Evolutionary conservation across 1,284 basidiomycete species (phyloP).

Genomic region (Phellinidium pouzarii): DNA sequence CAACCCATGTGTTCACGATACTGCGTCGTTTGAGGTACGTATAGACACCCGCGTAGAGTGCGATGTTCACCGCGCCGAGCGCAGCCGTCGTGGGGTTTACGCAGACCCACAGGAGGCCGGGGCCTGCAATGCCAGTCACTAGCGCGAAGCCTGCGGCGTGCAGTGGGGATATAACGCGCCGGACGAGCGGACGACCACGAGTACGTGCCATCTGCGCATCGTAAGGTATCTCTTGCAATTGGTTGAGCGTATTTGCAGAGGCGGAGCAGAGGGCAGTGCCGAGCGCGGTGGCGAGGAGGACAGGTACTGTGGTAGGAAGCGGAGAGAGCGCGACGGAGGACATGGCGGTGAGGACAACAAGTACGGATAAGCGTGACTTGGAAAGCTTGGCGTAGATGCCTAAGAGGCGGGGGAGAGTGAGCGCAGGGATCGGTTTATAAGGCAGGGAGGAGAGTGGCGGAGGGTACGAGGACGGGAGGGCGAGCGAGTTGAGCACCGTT

Average conservation of each 20-base stretch:
- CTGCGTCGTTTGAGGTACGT: slow-evolving; percentile 91
- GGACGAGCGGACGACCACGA: slow-evolving; percentile 82
- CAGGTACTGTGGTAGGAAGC: slow-evolving; percentile 72
- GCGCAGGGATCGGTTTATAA: slow-evolving; percentile 28
- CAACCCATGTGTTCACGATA: slow-evolving; percentile 93
- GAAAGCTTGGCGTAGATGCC: slow-evolving; percentile 78
- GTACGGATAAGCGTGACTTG: slow-evolving; percentile 83
- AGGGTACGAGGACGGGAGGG: slow-evolving; percentile 10
- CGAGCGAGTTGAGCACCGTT: not conserved
- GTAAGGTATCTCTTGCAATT: slow-evolving; percentile 90
- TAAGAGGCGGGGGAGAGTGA: slow-evolving; percentile 52
- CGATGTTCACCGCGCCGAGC: slow-evolving; percentile 81
- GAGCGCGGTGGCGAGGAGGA: slow-evolving; percentile 80
- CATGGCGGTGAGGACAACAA: slow-evolving; percentile 89
- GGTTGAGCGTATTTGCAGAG: slow-evolving; percentile 93
- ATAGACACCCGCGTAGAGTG: slow-evolving; percentile 88
- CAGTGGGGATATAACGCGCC: slow-evolving; percentile 72
- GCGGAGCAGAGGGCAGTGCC: slow-evolving; percentile 91
- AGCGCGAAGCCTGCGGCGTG: slow-evolving; percentile 83
- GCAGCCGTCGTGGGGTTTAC: slow-evolving; percentile 85
- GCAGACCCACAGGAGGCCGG: slow-evolving; percentile 74
- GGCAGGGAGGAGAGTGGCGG: slow-evolving; percentile 10
- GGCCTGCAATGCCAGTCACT: slow-evolving; percentile 71
- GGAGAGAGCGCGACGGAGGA: slow-evolving; percentile 92
- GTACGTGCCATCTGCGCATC: slow-evolving; percentile 97